A percentile compares a stretch with the other conserved stretches of the same genome.
These are phyloP conservation scores for Cicer bijugum DNA, from an alignment of 306 rosid species.

Conservation along the genomic window DNA sequence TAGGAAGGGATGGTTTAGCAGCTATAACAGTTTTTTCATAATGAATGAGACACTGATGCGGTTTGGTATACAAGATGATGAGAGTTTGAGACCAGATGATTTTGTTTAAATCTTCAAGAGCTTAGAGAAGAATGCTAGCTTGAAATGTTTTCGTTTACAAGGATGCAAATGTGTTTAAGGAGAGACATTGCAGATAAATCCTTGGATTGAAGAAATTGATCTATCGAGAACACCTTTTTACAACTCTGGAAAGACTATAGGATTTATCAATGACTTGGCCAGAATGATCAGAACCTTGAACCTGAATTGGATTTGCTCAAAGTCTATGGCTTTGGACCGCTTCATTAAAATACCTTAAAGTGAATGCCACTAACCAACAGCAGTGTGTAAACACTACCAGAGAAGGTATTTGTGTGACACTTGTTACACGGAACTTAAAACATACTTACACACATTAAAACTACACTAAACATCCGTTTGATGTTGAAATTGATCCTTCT, in stretches of 20 bases:
- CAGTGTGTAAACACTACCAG: too few species aligned
- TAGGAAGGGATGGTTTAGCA: conserved; percentile 81
- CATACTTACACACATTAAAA: too few species aligned
- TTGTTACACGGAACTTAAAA: too few species aligned
- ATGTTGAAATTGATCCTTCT: too few species aligned
- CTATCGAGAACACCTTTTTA: conserved; percentile 81
- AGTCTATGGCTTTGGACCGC: conserved; percentile 25
- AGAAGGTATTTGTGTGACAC: too few species aligned
- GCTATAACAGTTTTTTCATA: conserved; percentile 68
- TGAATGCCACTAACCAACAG: too few species aligned
- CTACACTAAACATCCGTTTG: too few species aligned
- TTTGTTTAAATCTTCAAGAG: conserved; percentile 71
- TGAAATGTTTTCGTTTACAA: conserved; percentile 69
- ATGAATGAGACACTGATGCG: conserved; percentile 68
- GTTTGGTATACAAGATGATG: conserved; percentile 78
- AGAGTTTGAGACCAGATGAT: conserved; percentile 73
- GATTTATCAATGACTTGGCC: conserved; percentile 79
- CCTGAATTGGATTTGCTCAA: conserved; percentile 79
- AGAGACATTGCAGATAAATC: conserved; percentile 76
- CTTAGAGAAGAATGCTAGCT: conserved; percentile 82
- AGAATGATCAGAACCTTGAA: conserved; percentile 72
- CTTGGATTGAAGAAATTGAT: conserved; percentile 93
- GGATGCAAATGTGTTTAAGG: conserved; percentile 88
- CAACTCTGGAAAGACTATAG: conserved; percentile 66
- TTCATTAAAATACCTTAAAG: too few species aligned